These are phyloP conservation scores for Pulveroboletus sp. DNA, from an alignment of 768 basidiomycete genomes.

Conservation along the genomic window DNA sequence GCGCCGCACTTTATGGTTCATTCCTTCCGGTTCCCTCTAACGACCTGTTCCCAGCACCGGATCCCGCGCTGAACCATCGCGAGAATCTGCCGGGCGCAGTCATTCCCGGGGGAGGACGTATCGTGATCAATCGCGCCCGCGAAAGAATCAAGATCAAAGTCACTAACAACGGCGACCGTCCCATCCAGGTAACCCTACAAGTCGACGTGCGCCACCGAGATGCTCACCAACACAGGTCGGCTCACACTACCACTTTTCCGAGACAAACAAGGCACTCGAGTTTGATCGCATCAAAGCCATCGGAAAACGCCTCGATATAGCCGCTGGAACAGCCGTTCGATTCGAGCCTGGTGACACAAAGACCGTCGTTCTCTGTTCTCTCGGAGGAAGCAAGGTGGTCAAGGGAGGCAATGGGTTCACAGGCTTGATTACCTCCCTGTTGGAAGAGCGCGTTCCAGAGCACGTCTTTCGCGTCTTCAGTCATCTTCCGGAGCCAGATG, in stretches of 20 bases:
- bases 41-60: slow-evolving; percentile 56
- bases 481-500: slow-evolving; percentile 64
- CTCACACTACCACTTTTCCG: slow-evolving; percentile 92
- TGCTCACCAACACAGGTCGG: slow-evolving; percentile 55
- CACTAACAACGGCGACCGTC: slow-evolving; percentile 88
- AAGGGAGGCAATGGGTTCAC: slow-evolving; percentile 75
- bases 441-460: slow-evolving; percentile 35
- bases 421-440: slow-evolving; percentile 40
- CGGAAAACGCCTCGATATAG: slow-evolving; percentile 84
- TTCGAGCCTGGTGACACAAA: slow-evolving; percentile 93
- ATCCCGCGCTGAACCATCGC: slow-evolving; percentile 45
- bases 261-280: slow-evolving; percentile 73
- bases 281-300: slow-evolving; percentile 84
- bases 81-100: slow-evolving; percentile 72
- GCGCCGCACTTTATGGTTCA: slow-evolving; percentile 88
- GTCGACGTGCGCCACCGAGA: not conserved
- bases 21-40: slow-evolving; percentile 79
- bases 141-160: slow-evolving; percentile 68
- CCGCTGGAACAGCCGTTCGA: slow-evolving; percentile 91
- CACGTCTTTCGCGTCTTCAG: slow-evolving; percentile 33
- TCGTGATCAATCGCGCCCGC: slow-evolving; percentile 73
- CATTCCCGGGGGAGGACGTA: slow-evolving; percentile 56
- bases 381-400: slow-evolving; percentile 66
- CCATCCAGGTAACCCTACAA: slow-evolving; percentile 66
- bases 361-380: slow-evolving; percentile 74